phyloP scores from a whole-genome alignment of 495 filamentous ascomycete species.

The Podospora pseudocomata region DNA sequence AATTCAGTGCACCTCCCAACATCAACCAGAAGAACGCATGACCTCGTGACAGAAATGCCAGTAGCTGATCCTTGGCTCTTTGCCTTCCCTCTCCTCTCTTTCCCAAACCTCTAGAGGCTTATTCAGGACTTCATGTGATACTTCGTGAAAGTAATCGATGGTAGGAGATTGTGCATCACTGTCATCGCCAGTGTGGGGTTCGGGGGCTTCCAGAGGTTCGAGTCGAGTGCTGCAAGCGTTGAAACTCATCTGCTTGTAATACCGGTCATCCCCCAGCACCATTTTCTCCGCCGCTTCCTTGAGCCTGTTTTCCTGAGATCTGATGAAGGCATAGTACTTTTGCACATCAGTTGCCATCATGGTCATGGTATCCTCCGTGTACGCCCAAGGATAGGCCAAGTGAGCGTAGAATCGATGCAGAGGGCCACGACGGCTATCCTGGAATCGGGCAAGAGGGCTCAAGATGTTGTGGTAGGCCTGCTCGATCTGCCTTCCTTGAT shows the following conservation, averaged over 20 bases:
- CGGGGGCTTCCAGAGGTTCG: no score
- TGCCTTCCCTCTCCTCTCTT: not conserved
- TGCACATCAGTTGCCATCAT: not conserved
- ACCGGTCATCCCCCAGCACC: not conserved
- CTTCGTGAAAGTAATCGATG: not conserved
- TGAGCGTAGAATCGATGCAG: conserved; percentile 11
- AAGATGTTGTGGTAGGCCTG: not conserved
- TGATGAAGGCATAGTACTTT: not conserved
- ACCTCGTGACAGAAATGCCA: not conserved
- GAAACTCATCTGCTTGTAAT: not conserved
- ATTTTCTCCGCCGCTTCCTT: not conserved
- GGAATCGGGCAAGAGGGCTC: not conserved
- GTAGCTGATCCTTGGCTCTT: not conserved
- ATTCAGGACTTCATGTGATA: not conserved
- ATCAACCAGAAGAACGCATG: not conserved
- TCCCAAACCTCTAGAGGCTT: not conserved
- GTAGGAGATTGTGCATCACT: not conserved
- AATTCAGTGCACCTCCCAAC: not conserved
- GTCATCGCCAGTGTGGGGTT: not conserved
- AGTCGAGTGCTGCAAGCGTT: not conserved
- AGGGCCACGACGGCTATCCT: conserved; percentile 2
- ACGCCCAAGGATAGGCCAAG: conserved; percentile 6
- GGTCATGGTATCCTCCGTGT: not conserved
- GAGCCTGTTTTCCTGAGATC: not conserved
- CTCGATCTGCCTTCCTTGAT: not conserved